Evolutionary conservation across 345 rosid genomes (phyloP).

Genomic region (Iberis pinnata): DNA sequence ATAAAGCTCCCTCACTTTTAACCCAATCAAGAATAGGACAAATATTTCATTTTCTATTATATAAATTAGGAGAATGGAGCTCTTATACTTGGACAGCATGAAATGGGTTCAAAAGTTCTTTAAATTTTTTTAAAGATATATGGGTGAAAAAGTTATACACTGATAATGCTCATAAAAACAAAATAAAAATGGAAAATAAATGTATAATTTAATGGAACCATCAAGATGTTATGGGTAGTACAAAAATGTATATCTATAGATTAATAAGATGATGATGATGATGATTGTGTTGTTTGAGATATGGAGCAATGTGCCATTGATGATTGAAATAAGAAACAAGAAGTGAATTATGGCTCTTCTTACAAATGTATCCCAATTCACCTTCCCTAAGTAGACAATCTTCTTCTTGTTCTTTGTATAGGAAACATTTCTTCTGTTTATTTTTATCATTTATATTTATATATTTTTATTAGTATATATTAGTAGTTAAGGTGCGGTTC

Average conservation of each 20-base stretch:
- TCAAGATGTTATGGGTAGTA: conserved; percentile 45
- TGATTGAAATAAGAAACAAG: conserved; percentile 46
- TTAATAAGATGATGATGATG: conserved; percentile 29
- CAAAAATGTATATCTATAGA: neutral
- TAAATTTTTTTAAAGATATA: too few relatives aligned
- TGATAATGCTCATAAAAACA: conserved; percentile 27
- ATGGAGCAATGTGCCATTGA: conserved; percentile 44
- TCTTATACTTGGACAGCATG: conserved; percentile 35
- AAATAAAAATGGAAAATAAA: too few relatives aligned
- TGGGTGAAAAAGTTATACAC: too few relatives aligned
- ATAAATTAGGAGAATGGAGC: conserved; percentile 14
- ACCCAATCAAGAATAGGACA: conserved; percentile 29
- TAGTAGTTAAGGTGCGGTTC: too few relatives aligned
- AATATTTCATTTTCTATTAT: conserved; percentile 16
- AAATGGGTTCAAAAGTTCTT: conserved; percentile 36
- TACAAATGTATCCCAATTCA: conserved; percentile 43
- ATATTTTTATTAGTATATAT: too few relatives aligned
- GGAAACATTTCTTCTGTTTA: conserved; percentile 48
- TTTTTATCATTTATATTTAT: too few relatives aligned
- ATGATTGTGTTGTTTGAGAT: too few relatives aligned
- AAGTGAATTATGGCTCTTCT: conserved; percentile 45
- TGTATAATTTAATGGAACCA: conserved; percentile 22
- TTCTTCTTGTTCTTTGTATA: conserved; percentile 39
- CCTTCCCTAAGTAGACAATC: conserved; percentile 44
- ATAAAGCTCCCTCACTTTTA: conserved; percentile 24